Evolutionary conservation across 768 basidiomycete species (phyloP), one percentile per base, ranked within the genome.

Genomic region (Tephrocybe sp.): DNA sequence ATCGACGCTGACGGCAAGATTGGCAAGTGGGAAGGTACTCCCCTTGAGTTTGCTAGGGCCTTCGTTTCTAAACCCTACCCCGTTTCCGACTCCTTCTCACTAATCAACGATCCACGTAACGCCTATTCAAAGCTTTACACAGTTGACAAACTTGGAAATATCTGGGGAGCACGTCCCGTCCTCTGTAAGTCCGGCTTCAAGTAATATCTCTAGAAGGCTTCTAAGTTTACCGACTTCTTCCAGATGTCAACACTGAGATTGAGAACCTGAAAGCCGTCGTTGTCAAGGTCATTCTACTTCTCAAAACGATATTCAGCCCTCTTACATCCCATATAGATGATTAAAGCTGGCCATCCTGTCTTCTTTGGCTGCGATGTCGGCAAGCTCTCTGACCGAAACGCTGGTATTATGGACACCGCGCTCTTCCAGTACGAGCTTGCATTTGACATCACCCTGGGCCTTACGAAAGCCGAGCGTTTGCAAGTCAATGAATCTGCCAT

Each of bases 331-430:
- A 19, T 39, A 20, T 52, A 82, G 76, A 76, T 87, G 66, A 81
- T 96, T 73, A 92, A 92, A 68, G 87, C 89, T 20, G 89, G 91
- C 35, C 83, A 85, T 34, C 88, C 94, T 4, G 87, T 95, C 39
- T 97, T 96, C 80, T 98, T 98, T 63, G 96, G 94, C 0, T 97
- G 95, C 65, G 96, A 98, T 64, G 93, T 97, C 39, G 94, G 93
- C 32, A 82, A 97, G 63, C 90, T 83, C 64, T 88, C 86, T 4
- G 84, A 90, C 57, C 72, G 74, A 19, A 59, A 68, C 20, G 66
- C 76, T 2, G 96, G 95, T 20, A 84, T 97, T 56, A 91, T 96
- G 93, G 94, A 94, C 63, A 80, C 83, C 20, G 79, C 78, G 13
- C 74, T 95, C 17, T 92, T 84, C 65, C 86, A 91, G 60, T 90